phyloP scores from a whole-genome alignment of 2,329 filamentous ascomycete genomes.

The Epichloe glyceriae region DNA sequence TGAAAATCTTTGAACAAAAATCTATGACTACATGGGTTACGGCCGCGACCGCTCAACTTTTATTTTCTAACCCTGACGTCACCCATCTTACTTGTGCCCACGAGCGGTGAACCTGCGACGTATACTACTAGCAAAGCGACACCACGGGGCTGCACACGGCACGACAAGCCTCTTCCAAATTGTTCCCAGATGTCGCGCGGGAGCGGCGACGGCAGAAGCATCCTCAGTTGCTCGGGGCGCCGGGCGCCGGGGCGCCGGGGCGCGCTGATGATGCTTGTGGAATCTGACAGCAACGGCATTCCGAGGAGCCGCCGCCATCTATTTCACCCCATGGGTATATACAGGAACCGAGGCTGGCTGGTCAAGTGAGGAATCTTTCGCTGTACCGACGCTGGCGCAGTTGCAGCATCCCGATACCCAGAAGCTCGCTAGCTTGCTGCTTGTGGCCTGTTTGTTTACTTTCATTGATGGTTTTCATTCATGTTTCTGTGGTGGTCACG shows the following conservation, averaged over 20 bases:
- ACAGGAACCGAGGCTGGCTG: not conserved
- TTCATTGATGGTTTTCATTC: not conserved
- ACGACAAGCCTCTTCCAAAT: not conserved
- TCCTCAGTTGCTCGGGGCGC: not conserved
- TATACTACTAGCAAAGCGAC: not conserved
- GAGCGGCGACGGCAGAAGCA: not conserved
- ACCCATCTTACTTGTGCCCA: not conserved
- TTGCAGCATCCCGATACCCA: not conserved
- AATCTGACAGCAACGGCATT: not conserved
- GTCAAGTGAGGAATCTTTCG: not conserved
- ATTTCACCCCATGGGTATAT: not conserved
- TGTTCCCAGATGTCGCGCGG: not conserved
- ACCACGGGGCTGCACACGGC: not conserved
- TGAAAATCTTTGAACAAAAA: not conserved
- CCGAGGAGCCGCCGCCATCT: not conserved
- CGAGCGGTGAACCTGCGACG: not conserved
- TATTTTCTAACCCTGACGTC: not conserved
- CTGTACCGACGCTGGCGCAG: not conserved
- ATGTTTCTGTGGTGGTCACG: not conserved
- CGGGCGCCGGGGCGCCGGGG: not conserved
- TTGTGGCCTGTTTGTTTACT: not conserved
- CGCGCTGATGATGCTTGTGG: not conserved
- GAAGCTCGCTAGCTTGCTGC: not conserved
- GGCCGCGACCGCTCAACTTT: not conserved
- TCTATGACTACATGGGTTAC: constrained; percentile 6